Base-by-base conservation (phyloP, 2,329 filamentous ascomycete genomes). In the Xylariaceae sp. region DNA sequence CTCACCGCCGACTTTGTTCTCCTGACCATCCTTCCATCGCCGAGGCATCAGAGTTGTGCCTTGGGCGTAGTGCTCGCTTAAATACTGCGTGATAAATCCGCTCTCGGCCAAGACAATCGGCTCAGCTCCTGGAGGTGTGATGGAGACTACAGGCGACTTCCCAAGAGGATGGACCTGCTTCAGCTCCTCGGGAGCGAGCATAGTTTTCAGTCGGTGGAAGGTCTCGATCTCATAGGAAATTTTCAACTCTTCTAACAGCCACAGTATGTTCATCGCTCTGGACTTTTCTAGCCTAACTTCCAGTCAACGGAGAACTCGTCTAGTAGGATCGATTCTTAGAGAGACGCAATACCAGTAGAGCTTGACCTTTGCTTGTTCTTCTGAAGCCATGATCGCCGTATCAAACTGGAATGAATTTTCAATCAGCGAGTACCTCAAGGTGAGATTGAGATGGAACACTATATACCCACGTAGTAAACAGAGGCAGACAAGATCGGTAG, bases 231-330 rank as follows among this genome's bases (percentile, higher is more conserved):
- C 79, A 65, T 95, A 95, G 19, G 83, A 75, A 26, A 95, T 64
- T 33, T 85, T 75, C 47, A 93, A 81, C 64, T 91, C 88, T 61
- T 93, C 87, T 33, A 95, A 77, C 6, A 95, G 81, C 87, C 87
- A 95, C 34, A 93, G 69, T 44, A 91, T 85, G 48, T 87, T 81
- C 64, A 94, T 87, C 11, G 87, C 81, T 52, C 89, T 85, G 42
- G 89, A 94, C 53, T 85, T 73, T 54, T 91, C 79, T 46, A 95
- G 83, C 89, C 89, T 94, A 51, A 8, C 31, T 12, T 9, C n/a
- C n/a, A 22, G 39, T 55, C 40, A 54, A 34, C 37, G 22, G 22
- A 26, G 6, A 26, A 26, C 11, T 11, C 22, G 6, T 26, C 22
- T 26, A 6, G 22, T 26, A 26, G 6, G 11, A 6, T 6, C 22